phyloP scores from a whole-genome alignment of 257 asterid genomes.

The Scutellaria minor region DNA sequence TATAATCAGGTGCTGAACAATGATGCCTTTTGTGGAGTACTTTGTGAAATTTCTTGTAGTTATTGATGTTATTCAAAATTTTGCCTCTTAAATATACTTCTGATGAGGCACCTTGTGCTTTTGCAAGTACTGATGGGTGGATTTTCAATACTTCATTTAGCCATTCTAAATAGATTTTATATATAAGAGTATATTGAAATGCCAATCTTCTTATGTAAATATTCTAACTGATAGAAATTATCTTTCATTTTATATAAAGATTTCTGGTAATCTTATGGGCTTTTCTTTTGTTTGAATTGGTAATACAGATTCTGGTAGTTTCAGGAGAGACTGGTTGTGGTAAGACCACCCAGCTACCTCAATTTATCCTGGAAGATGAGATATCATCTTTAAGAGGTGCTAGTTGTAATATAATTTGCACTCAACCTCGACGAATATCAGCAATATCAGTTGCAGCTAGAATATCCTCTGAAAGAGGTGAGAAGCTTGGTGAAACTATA shows the following conservation, averaged over 20 bases:
- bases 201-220: neutral
- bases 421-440: conserved; percentile 98
- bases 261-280: conserved; percentile 20
- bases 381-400: conserved; percentile 81
- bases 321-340: conserved; percentile 99
- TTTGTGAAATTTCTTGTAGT: neutral
- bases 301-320: conserved; percentile 81
- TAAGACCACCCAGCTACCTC: conserved; percentile 99
- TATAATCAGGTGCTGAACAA: conserved; percentile 19
- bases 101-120: neutral
- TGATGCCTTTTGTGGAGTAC: conserved; percentile 20
- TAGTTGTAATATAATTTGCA: conserved; percentile 84
- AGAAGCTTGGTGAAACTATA: conserved; percentile 85
- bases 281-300: conserved; percentile 29
- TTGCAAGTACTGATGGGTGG: neutral
- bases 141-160: conserved; percentile 15
- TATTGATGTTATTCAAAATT: neutral
- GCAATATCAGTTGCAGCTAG: conserved; percentile 97
- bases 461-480: conserved; percentile 92
- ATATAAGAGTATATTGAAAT: neutral
- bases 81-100: neutral
- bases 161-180: neutral
- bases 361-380: conserved; percentile 89
- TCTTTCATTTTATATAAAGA: conserved; percentile 2
- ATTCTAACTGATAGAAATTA: neutral